Base-by-base conservation (phyloP, 2,329 filamentous ascomycete genomes). In the Mycogone perniciosa region DNA sequence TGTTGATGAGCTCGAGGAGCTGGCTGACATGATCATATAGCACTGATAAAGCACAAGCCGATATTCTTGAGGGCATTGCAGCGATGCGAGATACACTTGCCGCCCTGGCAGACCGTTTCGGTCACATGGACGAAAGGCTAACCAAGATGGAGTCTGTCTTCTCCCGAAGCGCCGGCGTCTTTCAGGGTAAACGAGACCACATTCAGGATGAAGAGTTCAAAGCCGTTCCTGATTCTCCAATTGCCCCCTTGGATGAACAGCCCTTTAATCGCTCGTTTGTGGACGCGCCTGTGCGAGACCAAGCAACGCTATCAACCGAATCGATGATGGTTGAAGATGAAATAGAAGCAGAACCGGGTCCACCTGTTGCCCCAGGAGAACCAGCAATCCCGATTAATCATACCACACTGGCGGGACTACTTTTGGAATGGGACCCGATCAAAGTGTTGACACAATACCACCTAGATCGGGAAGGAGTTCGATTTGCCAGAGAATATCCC, bases 331-430 rank as follows among this genome's bases (percentile, higher is more conserved):
- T 59, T 4, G 77, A 76, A 37, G 74, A 80, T 31, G 73, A 77
- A 47, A 66, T 73, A 46, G 76, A 81, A 50, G 69, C 70, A 2
- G 74, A 77, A 41, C 76, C 77, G 20, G 75, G 76, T 6, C 74
- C 75, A 6, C 69, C 74, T 8, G 76, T 80, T 6, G 71, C 69
- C 9, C 77, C 77, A 1, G 82, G 81, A 43, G 77, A 83, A 57
- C 79, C 87, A 10, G 81, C 86, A 2, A 88, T 95, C 50, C 88
- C 89, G 1, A 80, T 84, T 30, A 88, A 95, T 58, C 92, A 97
- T 62, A 95, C 89, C 0, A 96, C 91, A 0, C 82, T 89, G n/a
- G 90, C 90, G 1, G 88, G 93, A 46, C 81, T 90, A 55, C 73
- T 97, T 13, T 72, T 97, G 30, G 76, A 79, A 43, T 90, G 86